phyloP scores from a whole-genome alignment of 768 basidiomycete species.

The Termitomyces sp. region DNA sequence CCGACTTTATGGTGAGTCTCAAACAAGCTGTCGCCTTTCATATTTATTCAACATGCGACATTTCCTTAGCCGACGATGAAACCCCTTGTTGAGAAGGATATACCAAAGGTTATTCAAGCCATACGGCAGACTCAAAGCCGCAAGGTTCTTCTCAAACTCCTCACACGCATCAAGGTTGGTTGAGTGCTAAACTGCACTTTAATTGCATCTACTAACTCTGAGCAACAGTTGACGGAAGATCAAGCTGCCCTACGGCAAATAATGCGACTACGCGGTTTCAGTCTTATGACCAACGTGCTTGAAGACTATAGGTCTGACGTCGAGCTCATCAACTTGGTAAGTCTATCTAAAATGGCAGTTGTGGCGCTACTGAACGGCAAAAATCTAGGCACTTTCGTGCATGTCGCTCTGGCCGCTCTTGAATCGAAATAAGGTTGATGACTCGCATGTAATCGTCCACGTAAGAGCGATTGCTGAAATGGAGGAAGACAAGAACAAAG shows the following conservation, averaged over 20 bases:
- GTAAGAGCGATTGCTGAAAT: conserved; percentile 50
- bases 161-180: conserved; percentile 77
- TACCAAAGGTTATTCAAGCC: conserved; percentile 88
- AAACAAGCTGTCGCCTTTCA: not conserved
- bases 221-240: conserved; percentile 75
- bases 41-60: not conserved
- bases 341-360: conserved; percentile 19
- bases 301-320: conserved; percentile 68
- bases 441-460: conserved; percentile 58
- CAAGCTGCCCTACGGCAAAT: conserved; percentile 72
- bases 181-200: not conserved
- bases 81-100: conserved; percentile 71
- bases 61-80: conserved; percentile 64
- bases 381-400: conserved; percentile 52
- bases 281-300: conserved; percentile 84
- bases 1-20: conserved; percentile 70
- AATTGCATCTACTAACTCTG: not conserved
- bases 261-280: conserved; percentile 90
- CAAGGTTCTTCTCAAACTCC: conserved; percentile 75
- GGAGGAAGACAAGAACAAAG: conserved; percentile 51
- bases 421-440: conserved; percentile 88
- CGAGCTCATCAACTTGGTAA: conserved; percentile 66
- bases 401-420: conserved; percentile 78
- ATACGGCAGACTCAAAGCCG: conserved; percentile 83
- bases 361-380: not conserved